Conservation (phyloP, 129 eudicot genomes). For the Flaveria sonorensis region DNA sequence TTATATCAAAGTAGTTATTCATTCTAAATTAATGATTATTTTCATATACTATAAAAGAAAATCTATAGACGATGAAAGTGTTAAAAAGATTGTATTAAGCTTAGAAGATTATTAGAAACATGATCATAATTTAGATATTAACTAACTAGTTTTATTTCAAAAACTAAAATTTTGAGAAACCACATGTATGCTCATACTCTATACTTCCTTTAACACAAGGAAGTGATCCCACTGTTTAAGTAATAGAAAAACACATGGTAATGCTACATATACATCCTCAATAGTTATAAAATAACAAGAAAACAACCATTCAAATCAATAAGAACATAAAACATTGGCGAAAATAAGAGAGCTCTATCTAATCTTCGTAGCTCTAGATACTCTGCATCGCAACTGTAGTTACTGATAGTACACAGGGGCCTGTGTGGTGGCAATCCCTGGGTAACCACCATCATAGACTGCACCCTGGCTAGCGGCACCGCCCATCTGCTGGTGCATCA, state of each 20-base stretch:
- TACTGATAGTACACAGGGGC: conserved; percentile 73
- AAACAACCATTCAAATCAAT: conserved; percentile 26
- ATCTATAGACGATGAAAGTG: no score
- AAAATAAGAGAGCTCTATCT: conserved; percentile 23
- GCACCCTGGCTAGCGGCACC: conserved; percentile 48
- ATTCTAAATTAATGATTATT: no score
- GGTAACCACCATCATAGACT: conserved; percentile 66
- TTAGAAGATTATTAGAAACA: no score
- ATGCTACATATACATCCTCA: conserved; percentile 33
- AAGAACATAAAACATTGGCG: conserved; percentile 10
- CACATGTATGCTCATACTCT: conserved; percentile 2
- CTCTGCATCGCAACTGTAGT: conserved; percentile 8
- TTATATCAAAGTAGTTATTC: background rate
- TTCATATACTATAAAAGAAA: no score
- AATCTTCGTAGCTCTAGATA: conserved; percentile 7
- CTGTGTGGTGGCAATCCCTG: conserved; percentile 59
- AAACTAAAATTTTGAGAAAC: background rate
- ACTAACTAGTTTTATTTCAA: background rate
- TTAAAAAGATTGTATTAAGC: background rate
- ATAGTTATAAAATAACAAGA: conserved; percentile 18
- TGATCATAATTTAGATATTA: background rate
- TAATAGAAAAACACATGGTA: conserved; percentile 6
- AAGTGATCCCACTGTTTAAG: background rate
- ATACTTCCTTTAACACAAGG: background rate
- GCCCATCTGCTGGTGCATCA: conserved; percentile 57